phyloP scores from a whole-genome alignment of 106 monocot species.

The Chionographis japonica region DNA sequence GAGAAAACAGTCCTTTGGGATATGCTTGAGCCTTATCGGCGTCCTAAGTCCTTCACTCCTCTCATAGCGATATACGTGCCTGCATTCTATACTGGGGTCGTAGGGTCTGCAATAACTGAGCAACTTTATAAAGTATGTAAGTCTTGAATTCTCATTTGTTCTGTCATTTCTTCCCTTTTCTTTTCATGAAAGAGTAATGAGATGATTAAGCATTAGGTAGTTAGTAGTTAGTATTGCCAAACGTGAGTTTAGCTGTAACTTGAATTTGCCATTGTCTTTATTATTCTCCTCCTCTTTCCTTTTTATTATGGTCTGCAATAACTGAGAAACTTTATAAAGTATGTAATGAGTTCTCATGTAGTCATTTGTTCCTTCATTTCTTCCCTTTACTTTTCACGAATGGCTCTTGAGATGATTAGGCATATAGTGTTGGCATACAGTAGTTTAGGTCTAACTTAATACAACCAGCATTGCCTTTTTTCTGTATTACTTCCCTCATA shows the following conservation, averaged over 20 bases:
- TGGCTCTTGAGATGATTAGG: too few relatives aligned
- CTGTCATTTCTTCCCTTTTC: background rate
- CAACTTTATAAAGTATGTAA: constrained; percentile 60
- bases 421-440: too few relatives aligned
- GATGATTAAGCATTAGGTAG: too few relatives aligned
- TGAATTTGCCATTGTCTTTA: too few relatives aligned
- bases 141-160: background rate
- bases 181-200: background rate
- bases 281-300: too few relatives aligned
- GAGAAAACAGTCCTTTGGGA: constrained; percentile 82
- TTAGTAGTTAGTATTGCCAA: too few relatives aligned
- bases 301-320: constrained; percentile 41
- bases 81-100: constrained; percentile 77
- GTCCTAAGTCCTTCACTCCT: constrained; percentile 58
- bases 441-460: too few relatives aligned
- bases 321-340: constrained; percentile 81
- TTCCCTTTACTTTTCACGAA: background rate
- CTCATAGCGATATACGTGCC: constrained; percentile 49
- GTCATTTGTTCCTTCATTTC: background rate
- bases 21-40: constrained; percentile 66
- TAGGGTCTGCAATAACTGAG: constrained; percentile 67
- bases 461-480: too few relatives aligned
- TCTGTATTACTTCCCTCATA: too few relatives aligned
- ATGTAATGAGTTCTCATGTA: background rate
- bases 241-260: too few relatives aligned